Evolutionary conservation across 139 green algal species (phyloP).

Genomic region (Haematococcus sp.): DNA sequence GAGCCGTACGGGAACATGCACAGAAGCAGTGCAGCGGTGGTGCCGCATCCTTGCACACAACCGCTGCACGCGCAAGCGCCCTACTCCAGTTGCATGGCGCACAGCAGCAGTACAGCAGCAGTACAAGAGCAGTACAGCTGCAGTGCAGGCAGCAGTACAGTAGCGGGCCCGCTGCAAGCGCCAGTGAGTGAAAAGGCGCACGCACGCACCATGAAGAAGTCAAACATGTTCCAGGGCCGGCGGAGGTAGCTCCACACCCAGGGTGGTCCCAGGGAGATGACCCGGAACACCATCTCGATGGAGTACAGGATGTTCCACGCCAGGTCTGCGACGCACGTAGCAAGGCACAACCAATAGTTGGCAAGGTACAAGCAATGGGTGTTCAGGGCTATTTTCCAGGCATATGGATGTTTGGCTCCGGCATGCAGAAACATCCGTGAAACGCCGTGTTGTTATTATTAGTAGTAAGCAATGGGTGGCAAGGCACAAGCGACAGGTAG

Average conservation of each 20-base stretch:
- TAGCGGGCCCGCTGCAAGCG: background rate
- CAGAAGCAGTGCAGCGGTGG: too few species aligned
- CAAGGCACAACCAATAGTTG: background rate
- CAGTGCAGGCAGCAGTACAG: background rate
- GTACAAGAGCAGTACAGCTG: too few species aligned
- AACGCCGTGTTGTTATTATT: too few species aligned
- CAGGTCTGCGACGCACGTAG: slow-evolving; percentile 9
- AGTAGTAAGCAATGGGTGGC: background rate
- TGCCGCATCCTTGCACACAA: too few species aligned
- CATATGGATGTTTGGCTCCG: too few species aligned
- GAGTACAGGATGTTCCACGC: slow-evolving; percentile 19
- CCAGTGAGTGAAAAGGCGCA: background rate
- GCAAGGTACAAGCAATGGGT: background rate
- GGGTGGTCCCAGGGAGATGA: slow-evolving; percentile 3
- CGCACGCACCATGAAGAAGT: slow-evolving; percentile 15
- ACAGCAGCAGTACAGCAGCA: too few species aligned
- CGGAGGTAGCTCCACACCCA: background rate
- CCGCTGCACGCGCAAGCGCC: too few species aligned
- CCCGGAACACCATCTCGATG: slow-evolving; percentile 6
- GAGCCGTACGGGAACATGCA: too few species aligned
- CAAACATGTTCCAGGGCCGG: slow-evolving; percentile 18
- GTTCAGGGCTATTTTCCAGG: too few species aligned
- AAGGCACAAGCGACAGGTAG: too few species aligned
- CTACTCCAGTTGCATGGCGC: too few species aligned
- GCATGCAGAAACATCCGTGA: too few species aligned